Conservation (phyloP, 345 rosid species). For the Bretschneidera sinensis region DNA sequence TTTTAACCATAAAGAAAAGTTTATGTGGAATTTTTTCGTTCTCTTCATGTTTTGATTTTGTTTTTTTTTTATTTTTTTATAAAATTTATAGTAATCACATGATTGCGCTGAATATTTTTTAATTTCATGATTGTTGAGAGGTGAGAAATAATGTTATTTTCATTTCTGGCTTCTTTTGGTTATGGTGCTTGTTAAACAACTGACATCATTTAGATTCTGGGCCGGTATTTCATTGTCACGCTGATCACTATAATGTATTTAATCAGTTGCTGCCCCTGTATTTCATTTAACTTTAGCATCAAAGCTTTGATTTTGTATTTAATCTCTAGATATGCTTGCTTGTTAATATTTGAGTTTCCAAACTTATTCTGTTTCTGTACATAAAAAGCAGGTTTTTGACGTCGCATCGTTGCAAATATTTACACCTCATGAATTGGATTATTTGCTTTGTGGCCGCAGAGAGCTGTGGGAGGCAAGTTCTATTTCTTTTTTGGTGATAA, state of each 20-base stretch:
- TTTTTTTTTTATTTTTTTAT: no score
- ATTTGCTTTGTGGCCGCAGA: conserved; percentile 93
- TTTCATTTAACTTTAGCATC: background rate
- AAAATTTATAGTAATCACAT: no score
- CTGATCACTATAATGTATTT: no score
- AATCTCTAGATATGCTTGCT: no score
- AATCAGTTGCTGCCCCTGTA: background rate
- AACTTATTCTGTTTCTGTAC: background rate
- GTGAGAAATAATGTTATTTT: no score
- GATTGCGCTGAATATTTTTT: background rate
- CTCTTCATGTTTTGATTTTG: no score
- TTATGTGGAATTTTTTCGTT: no score
- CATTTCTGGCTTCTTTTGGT: background rate
- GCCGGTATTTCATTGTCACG: background rate
- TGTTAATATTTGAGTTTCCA: no score
- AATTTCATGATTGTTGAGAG: background rate
- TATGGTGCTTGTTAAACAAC: background rate
- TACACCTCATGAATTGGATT: conserved; percentile 80
- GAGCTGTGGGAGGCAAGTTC: conserved; percentile 94
- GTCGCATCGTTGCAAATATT: conserved; percentile 86
- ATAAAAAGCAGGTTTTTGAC: conserved; percentile 76
- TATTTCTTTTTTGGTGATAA: background rate
- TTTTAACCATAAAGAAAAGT: no score
- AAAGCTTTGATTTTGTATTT: background rate
- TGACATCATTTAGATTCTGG: background rate